phyloP scores from a whole-genome alignment of 1,284 basidiomycete species.

The Melanopsichium pennsylvanicum region DNA sequence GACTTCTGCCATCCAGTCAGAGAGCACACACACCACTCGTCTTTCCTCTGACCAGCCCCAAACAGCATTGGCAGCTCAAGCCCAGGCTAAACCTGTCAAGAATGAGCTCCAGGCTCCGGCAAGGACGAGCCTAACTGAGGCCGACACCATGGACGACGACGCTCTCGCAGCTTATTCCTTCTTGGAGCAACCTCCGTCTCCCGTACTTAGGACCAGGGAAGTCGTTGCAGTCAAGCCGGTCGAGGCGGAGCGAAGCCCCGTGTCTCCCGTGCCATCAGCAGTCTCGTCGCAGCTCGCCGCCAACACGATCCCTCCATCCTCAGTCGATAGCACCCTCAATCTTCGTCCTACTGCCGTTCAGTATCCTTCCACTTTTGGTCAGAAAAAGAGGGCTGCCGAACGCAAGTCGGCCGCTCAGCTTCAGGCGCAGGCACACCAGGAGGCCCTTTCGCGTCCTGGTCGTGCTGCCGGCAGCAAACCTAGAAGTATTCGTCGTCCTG shows the following conservation, averaged over 20 bases:
- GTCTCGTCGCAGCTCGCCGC: background rate
- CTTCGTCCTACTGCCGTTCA: conserved; percentile 17
- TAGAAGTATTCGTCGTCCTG: conserved; percentile 34
- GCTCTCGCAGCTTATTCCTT: conserved; percentile 59
- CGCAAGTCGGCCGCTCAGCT: conserved; percentile 58
- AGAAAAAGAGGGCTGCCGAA: conserved; percentile 53
- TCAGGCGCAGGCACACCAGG: conserved; percentile 56
- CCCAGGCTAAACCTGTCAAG: conserved; percentile 7
- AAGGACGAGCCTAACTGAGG: conserved; percentile 9
- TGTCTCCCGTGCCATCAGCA: background rate
- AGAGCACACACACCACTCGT: conserved; percentile 31
- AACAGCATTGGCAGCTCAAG: background rate
- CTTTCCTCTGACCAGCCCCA: conserved; percentile 28
- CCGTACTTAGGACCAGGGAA: conserved; percentile 23
- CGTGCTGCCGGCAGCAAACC: conserved; percentile 39
- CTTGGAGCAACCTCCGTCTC: conserved; percentile 58
- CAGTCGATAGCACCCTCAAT: conserved; percentile 9
- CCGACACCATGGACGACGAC: conserved; percentile 50
- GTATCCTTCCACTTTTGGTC: conserved; percentile 59
- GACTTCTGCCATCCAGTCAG: conserved; percentile 30
- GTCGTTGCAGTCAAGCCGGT: background rate
- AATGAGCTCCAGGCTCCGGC: background rate
- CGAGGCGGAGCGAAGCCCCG: conserved; percentile 15
- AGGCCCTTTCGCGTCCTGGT: conserved; percentile 52
- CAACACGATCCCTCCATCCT: background rate